Evolutionary conservation across 306 rosid genomes (phyloP).

Genomic region (Quercus cerris): DNA sequence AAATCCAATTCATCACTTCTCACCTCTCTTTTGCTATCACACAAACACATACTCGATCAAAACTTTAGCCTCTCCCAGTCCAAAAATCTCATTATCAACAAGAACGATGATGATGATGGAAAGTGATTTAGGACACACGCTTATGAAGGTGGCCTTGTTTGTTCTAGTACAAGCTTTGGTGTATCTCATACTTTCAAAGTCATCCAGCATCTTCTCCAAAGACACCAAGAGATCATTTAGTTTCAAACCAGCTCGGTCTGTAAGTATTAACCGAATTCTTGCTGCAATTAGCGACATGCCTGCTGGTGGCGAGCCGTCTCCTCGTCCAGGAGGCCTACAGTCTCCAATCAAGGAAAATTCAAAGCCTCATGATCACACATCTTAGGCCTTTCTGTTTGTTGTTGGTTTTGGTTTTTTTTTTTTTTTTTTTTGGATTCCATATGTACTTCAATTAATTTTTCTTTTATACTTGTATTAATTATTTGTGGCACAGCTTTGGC

Average conservation of each 20-base stretch:
- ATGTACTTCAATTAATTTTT: not conserved
- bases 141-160: conserved; percentile 63
- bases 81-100: not conserved
- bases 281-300: conserved; percentile 73
- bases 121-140: conserved; percentile 37
- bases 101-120: conserved; percentile 29
- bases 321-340: conserved; percentile 33
- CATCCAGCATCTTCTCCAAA: conserved; percentile 74
- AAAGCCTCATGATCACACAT: not conserved
- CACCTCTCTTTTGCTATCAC: conserved; percentile 1
- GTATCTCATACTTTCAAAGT: conserved; percentile 73
- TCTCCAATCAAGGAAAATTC: conserved; percentile 26
- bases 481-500: not conserved
- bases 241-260: conserved; percentile 66
- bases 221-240: conserved; percentile 42
- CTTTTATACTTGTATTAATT: no score
- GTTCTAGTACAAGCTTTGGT: conserved; percentile 65
- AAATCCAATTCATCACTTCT: not conserved
- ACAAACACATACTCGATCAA: not conserved
- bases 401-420: not conserved
- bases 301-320: conserved; percentile 57
- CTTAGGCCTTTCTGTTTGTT: not conserved
- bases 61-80: no score
- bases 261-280: conserved; percentile 60
- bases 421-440: not conserved